Evolutionary conservation across 257 asterid species (phyloP).

Genomic region (Echites panduratus): DNA sequence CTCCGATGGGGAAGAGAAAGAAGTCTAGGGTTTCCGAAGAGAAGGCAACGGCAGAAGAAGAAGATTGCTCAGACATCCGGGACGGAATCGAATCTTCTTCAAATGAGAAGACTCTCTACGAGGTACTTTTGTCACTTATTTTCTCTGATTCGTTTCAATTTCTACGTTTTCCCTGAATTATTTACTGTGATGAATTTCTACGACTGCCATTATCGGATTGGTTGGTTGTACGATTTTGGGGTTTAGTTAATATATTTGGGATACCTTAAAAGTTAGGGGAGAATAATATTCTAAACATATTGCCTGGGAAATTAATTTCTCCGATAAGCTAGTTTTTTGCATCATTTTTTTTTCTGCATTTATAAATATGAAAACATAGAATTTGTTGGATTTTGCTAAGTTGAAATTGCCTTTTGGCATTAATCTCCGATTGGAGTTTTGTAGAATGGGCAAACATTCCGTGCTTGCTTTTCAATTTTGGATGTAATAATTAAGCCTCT

Average conservation of each 20-base stretch:
- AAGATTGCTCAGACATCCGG: constrained; percentile 28
- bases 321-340: background rate
- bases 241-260: background rate
- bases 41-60: constrained; percentile 36
- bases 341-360: background rate
- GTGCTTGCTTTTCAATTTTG: background rate
- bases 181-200: too few species aligned
- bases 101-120: constrained; percentile 53
- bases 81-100: constrained; percentile 42
- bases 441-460: background rate
- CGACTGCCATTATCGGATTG: too few species aligned
- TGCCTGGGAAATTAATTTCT: background rate
- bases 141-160: background rate
- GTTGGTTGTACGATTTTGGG: background rate
- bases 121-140: constrained; percentile 29
- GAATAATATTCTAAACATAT: background rate
- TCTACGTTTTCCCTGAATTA: background rate
- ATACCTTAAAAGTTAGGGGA: too few species aligned
- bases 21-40: constrained; percentile 62
- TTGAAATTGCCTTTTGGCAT: background rate
- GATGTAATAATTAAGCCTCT: too few species aligned
- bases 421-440: background rate
- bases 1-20: constrained; percentile 55
- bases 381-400: background rate
- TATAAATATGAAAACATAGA: background rate